These are phyloP conservation scores for Diplotaxis tenuifolia DNA, from an alignment of 345 rosid genomes.

Conservation along the genomic window DNA sequence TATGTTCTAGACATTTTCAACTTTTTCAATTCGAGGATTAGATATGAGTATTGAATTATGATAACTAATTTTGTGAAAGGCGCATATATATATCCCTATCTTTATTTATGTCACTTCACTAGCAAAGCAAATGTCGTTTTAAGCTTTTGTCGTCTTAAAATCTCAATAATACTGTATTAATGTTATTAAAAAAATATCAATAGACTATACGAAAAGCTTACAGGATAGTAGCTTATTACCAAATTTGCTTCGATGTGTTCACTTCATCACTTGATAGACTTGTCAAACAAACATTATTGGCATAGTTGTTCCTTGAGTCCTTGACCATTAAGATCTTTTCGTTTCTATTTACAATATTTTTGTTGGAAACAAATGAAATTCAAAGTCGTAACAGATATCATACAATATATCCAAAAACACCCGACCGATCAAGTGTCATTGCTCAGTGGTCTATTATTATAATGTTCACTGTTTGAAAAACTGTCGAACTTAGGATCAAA, in stretches of 20 bases:
- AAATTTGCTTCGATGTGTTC: conserved; percentile 20
- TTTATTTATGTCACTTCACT: conserved; percentile 22
- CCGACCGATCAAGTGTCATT: conserved; percentile 39
- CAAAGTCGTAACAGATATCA: conserved; percentile 21
- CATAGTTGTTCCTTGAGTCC: conserved; percentile 7
- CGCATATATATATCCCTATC: neutral
- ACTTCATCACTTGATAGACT: conserved; percentile 10
- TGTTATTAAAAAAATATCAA: neutral
- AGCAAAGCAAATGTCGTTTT: conserved; percentile 12
- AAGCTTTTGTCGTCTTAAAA: conserved; percentile 15
- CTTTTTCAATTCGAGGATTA: neutral
- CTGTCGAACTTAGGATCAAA: conserved; percentile 9
- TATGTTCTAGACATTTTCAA: neutral
- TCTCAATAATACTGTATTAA: neutral
- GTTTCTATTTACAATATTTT: neutral
- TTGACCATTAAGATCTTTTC: neutral
- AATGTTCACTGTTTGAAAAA: conserved; percentile 24
- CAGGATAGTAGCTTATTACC: conserved; percentile 8
- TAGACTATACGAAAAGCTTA: neutral
- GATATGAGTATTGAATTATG: neutral
- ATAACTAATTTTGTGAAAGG: neutral
- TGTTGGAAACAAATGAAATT: neutral
- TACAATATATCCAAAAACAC: conserved; percentile 33
- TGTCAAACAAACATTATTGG: neutral
- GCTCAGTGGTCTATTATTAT: conserved; percentile 32